phyloP scores from a whole-genome alignment of 768 basidiomycete species.

The Naganishia antarctica region DNA sequence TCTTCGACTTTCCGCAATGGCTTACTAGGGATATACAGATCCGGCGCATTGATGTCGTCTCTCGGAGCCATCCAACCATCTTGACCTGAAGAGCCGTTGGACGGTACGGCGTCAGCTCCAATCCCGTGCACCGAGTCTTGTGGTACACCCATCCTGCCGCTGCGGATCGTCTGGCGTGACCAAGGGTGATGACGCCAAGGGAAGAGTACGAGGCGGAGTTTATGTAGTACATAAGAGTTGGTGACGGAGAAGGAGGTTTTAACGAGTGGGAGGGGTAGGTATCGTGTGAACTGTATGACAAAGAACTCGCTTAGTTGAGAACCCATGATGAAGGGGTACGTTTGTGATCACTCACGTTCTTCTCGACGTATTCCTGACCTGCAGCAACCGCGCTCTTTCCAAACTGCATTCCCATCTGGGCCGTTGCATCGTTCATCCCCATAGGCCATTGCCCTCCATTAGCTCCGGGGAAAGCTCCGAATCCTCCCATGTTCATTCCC shows the following conservation, averaged over 20 bases:
- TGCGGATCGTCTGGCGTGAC: conserved; percentile 64
- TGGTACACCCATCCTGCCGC: conserved; percentile 55
- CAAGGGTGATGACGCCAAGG: conserved; percentile 91
- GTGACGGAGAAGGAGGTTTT: conserved; percentile 95
- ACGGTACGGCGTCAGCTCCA: conserved; percentile 2
- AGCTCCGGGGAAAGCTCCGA: conserved; percentile 30
- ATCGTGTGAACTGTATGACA: conserved; percentile 74
- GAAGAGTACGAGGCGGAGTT: conserved; percentile 80
- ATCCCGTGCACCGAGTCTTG: not conserved
- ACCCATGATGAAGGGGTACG: too few relatives aligned
- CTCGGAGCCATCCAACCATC: conserved; percentile 77
- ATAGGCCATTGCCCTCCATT: conserved; percentile 53
- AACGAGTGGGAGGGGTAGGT: conserved; percentile 68
- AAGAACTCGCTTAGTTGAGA: too few relatives aligned
- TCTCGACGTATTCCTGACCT: conserved; percentile 91
- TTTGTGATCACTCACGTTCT: conserved; percentile 83
- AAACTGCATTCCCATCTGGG: conserved; percentile 93
- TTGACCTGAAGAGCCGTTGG: conserved; percentile 22
- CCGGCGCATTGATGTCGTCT: conserved; percentile 92
- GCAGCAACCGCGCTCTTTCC: conserved; percentile 86
- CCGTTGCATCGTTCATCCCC: conserved; percentile 87
- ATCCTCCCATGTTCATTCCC: conserved; percentile 23
- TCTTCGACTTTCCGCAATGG: too few relatives aligned
- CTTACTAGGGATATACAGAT: conserved; percentile 89
- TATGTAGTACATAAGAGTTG: conserved; percentile 88